Conservation (phyloP, 73 alveolate species). For the Tetrahymena thermophila region DNA sequence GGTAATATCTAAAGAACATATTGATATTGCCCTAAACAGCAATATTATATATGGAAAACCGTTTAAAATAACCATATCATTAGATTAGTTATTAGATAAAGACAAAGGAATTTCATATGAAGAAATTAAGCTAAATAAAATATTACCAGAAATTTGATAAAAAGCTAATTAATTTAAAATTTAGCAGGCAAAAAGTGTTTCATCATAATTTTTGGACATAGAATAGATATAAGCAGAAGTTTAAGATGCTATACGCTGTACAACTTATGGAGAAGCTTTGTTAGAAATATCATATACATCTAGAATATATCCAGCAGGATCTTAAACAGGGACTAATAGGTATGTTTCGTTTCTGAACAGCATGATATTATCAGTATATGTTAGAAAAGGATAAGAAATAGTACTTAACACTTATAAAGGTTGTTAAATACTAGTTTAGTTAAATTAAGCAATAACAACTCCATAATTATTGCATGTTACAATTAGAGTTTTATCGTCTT, state of each 20-base stretch:
- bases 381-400: background rate
- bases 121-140: background rate
- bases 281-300: background rate
- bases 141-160: background rate
- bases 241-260: background rate
- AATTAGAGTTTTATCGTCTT: background rate
- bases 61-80: background rate
- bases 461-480: background rate
- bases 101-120: background rate
- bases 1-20: background rate
- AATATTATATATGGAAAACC: background rate
- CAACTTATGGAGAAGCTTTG: background rate
- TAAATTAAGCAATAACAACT: background rate
- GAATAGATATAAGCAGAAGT: background rate
- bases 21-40: background rate
- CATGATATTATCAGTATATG: background rate
- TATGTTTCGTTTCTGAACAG: background rate
- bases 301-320: background rate
- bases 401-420: background rate
- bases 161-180: background rate
- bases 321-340: background rate
- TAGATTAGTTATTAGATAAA: background rate
- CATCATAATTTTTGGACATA: background rate
- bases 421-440: background rate
- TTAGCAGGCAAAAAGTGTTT: background rate